A percentile compares a stretch with the other conserved stretches of the same genome.
Conservation (phyloP, 164 flowering plant genomes). For the Buxus sempervirens region DNA sequence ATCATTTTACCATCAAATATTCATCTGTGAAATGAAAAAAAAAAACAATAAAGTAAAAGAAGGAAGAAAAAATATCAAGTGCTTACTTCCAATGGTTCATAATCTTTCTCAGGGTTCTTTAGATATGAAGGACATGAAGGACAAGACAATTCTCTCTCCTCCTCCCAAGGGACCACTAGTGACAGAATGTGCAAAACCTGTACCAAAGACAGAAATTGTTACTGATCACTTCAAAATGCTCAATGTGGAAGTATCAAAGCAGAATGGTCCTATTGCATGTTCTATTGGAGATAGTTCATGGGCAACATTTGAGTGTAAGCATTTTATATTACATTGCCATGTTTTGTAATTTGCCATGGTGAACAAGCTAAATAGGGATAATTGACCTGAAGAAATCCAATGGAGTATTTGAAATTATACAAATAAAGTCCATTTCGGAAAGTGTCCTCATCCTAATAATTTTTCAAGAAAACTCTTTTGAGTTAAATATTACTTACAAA, state of each 20-base stretch:
- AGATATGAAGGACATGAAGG: slow-evolving; percentile 15
- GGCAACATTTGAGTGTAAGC: slow-evolving; percentile 25
- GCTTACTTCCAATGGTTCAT: background rate
- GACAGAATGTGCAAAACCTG: slow-evolving; percentile 10
- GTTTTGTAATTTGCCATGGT: background rate
- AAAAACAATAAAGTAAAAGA: background rate
- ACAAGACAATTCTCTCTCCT: slow-evolving; percentile 7
- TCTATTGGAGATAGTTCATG: slow-evolving; percentile 19
- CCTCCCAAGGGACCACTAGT: slow-evolving; percentile 12
- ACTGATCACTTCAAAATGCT: slow-evolving; percentile 35
- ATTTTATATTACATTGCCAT: background rate
- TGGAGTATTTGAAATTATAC: background rate
- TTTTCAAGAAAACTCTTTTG: background rate
- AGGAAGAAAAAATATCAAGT: background rate
- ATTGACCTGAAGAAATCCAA: background rate
- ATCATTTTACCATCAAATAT: too few relatives aligned
- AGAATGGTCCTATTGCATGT: slow-evolving; percentile 12
- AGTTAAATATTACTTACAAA: too few relatives aligned
- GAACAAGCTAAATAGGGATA: background rate
- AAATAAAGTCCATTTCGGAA: too few relatives aligned
- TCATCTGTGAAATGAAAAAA: too few relatives aligned
- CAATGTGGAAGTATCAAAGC: slow-evolving; percentile 26
- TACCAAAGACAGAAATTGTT: slow-evolving; percentile 29
- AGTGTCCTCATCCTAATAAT: background rate
- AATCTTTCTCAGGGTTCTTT: slow-evolving; percentile 12